Conservation (phyloP, 495 filamentous ascomycete species). For the Xylaria palmicola region DNA sequence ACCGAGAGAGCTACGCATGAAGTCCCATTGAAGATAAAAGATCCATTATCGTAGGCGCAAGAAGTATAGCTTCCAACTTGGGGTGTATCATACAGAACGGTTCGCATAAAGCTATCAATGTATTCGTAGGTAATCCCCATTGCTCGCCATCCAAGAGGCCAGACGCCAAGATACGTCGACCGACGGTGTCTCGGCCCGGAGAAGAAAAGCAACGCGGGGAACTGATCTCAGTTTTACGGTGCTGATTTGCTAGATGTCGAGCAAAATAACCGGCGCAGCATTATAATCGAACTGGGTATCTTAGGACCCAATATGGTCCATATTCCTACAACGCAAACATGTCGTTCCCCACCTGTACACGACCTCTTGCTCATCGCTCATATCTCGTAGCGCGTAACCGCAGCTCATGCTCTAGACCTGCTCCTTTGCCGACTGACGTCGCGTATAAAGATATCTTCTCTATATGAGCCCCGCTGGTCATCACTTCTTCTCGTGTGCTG, state of each 20-base stretch:
- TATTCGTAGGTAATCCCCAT: neutral
- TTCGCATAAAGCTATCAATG: neutral
- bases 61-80: neutral
- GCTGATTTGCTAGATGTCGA: neutral
- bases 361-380: neutral
- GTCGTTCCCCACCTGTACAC: conserved; percentile 1
- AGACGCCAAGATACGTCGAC: neutral
- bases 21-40: too few relatives aligned
- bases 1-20: too few relatives aligned
- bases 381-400: neutral
- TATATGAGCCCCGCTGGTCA: conserved; percentile 30
- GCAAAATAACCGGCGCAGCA: neutral
- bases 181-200: neutral
- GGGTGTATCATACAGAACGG: neutral
- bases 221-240: too few relatives aligned
- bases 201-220: neutral
- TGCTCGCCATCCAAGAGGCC: neutral
- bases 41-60: too few relatives aligned
- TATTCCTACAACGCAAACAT: neutral
- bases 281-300: neutral
- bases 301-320: neutral
- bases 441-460: conserved; percentile 31
- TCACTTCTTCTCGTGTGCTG: conserved; percentile 33
- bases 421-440: conserved; percentile 34
- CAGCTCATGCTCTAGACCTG: conserved; percentile 22